phyloP scores from a whole-genome alignment of 495 filamentous ascomycete species.

The Neurospora sp. region DNA sequence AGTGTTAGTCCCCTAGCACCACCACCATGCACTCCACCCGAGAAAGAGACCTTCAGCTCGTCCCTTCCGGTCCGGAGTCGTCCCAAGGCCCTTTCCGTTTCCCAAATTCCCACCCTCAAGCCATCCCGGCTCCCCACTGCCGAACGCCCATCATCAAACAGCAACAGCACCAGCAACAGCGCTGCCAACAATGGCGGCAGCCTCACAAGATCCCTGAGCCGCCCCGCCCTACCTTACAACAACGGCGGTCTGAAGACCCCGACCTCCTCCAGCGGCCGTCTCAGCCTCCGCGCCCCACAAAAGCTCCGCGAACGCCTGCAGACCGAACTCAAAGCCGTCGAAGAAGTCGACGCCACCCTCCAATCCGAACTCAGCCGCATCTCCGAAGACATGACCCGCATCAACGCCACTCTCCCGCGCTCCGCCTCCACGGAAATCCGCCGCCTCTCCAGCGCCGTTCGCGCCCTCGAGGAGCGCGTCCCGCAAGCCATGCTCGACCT shows the following conservation, averaged over 20 bases:
- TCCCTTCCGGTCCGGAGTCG: slow-evolving; percentile 9
- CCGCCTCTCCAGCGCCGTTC: slow-evolving; percentile 46
- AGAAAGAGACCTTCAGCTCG: background rate
- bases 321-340: slow-evolving; percentile 64
- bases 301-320: slow-evolving; percentile 86
- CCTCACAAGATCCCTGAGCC: background rate
- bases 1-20: slow-evolving; percentile 18
- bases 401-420: slow-evolving; percentile 39
- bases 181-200: background rate
- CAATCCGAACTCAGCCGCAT: slow-evolving; percentile 74
- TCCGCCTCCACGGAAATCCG: slow-evolving; percentile 31
- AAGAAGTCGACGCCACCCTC: slow-evolving; percentile 54
- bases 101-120: slow-evolving; percentile 37
- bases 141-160: background rate
- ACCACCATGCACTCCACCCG: background rate
- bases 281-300: slow-evolving; percentile 82
- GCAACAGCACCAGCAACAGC: background rate
- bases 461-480: slow-evolving; percentile 54
- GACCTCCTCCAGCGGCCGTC: slow-evolving; percentile 42
- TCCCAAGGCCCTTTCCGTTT: slow-evolving; percentile 33
- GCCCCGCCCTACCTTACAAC: background rate
- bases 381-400: slow-evolving; percentile 64
- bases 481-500: slow-evolving; percentile 53
- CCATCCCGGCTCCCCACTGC: slow-evolving; percentile 17
- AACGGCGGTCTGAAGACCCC: background rate